These are phyloP conservation scores for Excoecaria cochinchinensis DNA, from an alignment of 345 rosid genomes.

Conservation along the genomic window DNA sequence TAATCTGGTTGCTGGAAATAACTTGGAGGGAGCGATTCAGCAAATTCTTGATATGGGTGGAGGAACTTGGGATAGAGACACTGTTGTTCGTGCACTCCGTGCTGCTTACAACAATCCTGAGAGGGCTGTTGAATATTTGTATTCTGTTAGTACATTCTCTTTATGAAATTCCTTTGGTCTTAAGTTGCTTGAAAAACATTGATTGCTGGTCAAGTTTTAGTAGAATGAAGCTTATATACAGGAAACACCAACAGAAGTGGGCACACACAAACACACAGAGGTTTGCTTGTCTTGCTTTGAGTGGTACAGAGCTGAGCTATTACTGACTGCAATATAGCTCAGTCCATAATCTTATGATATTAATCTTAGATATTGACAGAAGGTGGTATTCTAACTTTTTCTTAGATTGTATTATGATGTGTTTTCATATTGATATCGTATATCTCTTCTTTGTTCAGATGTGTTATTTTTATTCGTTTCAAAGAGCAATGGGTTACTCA, in stretches of 20 bases:
- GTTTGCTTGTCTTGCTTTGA: background rate
- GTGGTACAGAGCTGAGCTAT: background rate
- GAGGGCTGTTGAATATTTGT: constrained; percentile 96
- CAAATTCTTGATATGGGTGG: constrained; percentile 98
- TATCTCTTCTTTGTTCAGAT: background rate
- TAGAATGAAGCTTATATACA: background rate
- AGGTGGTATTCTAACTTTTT: background rate
- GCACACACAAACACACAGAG: background rate
- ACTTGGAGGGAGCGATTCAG: constrained; percentile 75
- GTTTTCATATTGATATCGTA: background rate
- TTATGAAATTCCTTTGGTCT: background rate
- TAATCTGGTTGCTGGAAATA: constrained; percentile 77
- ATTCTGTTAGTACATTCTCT: constrained; percentile 53
- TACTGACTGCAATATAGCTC: background rate
- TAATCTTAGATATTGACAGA: background rate
- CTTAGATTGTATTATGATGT: background rate
- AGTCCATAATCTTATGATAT: background rate
- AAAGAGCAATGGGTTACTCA: background rate
- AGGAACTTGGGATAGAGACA: constrained; percentile 88
- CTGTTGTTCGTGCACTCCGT: constrained; percentile 82
- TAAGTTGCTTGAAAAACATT: background rate
- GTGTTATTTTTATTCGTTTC: background rate
- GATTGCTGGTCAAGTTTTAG: background rate
- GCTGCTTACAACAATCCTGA: constrained; percentile 95
- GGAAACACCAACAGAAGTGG: background rate